These are phyloP conservation scores for Linum lewisii DNA, from an alignment of 345 rosid species.

Conservation along the genomic window DNA sequence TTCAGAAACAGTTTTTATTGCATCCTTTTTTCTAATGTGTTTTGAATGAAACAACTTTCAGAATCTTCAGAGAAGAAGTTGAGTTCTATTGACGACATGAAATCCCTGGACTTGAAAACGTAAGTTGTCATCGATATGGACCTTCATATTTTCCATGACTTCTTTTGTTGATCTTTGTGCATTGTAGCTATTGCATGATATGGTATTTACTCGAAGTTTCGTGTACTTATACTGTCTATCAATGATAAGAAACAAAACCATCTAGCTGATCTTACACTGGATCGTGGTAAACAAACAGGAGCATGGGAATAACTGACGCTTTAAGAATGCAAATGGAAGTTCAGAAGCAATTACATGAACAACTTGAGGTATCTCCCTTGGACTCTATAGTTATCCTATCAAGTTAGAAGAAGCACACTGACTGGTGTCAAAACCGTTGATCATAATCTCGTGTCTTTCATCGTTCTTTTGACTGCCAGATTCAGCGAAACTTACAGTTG, in stretches of 20 bases:
- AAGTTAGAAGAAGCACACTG: background rate
- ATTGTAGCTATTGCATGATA: too few relatives aligned
- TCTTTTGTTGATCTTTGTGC: too few relatives aligned
- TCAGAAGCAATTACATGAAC: slow-evolving; percentile 90
- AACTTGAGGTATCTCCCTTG: slow-evolving; percentile 58
- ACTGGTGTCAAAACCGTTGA: background rate
- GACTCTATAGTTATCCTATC: background rate
- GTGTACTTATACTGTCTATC: too few relatives aligned
- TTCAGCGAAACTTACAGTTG: slow-evolving; percentile 74
- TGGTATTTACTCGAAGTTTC: too few relatives aligned
- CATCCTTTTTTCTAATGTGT: background rate
- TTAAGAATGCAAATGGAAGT: slow-evolving; percentile 86
- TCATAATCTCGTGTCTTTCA: background rate
- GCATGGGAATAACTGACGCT: slow-evolving; percentile 65
- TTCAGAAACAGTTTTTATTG: background rate
- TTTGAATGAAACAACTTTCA: slow-evolving; percentile 15
- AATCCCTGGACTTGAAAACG: slow-evolving; percentile 68
- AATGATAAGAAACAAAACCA: background rate
- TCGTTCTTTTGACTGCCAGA: slow-evolving; percentile 30
- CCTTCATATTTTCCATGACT: too few relatives aligned
- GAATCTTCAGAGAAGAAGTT: slow-evolving; percentile 46
- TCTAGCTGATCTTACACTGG: slow-evolving; percentile 9
- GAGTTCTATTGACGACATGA: slow-evolving; percentile 47
- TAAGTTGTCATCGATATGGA: slow-evolving; percentile 23
- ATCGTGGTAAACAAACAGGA: slow-evolving; percentile 26